A percentile compares a stretch with the other conserved stretches of the same genome.
Conservation (phyloP, 2,329 filamentous ascomycete genomes). For the Alternaria hordeiaustralica region DNA sequence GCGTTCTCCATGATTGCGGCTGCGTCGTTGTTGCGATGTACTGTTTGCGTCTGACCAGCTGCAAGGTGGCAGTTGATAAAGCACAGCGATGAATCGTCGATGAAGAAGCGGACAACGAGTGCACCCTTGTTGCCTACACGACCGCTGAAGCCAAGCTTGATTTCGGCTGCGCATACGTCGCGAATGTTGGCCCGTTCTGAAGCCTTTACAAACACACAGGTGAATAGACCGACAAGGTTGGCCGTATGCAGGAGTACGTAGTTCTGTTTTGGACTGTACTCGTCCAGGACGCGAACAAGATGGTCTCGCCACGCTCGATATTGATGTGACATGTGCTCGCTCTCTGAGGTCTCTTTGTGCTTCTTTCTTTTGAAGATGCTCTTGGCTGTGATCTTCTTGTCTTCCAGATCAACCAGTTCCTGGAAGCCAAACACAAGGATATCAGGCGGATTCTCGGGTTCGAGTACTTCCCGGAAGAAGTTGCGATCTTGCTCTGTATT, state of each 20-base stretch:
- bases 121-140: constrained; percentile 97
- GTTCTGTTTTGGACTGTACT: constrained; percentile 77
- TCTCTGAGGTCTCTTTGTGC: constrained; percentile 82
- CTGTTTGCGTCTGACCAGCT: constrained; percentile 88
- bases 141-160: constrained; percentile 96
- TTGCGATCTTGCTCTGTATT: constrained; percentile 71
- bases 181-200: constrained; percentile 77
- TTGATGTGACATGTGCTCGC: constrained; percentile 93
- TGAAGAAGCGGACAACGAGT: constrained; percentile 85
- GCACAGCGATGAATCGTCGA: constrained; percentile 93
- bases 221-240: constrained; percentile 92
- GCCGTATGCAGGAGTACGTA: constrained; percentile 90
- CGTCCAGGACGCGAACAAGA: constrained; percentile 79
- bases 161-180: constrained; percentile 78
- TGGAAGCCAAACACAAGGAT: constrained; percentile 97
- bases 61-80: constrained; percentile 98
- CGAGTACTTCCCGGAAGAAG: constrained; percentile 83
- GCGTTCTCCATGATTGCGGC: constrained; percentile 84
- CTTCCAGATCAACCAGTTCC: constrained; percentile 95
- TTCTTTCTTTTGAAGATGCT: constrained; percentile 80
- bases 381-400: constrained; percentile 97
- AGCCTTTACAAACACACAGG: constrained; percentile 91
- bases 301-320: constrained; percentile 97
- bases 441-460: constrained; percentile 79
- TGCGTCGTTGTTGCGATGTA: constrained; percentile 89